Base-by-base conservation (phyloP, 345 rosid species). In the Adansonia digitata region DNA sequence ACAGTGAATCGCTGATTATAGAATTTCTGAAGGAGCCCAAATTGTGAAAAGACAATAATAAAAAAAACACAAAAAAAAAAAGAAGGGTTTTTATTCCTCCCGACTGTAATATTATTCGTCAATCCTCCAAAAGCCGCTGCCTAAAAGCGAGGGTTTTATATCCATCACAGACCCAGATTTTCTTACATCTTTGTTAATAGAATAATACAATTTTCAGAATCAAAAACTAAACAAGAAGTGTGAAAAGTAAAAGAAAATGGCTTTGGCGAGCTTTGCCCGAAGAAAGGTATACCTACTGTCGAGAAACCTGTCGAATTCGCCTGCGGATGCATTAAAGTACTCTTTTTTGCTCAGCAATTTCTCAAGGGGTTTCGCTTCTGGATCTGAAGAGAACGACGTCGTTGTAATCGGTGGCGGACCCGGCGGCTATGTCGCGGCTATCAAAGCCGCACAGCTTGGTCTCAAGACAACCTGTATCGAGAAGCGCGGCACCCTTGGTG, bases 361-460 rank as follows among this genome's bases (percentile, higher is more conserved):
- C 84, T 83, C 92, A 45, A 85, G 97, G 48, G 87, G 97, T 29
- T 93, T 93, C 77, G 89, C 98, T 49, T 85, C 88, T 14, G 98
- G 90, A 85, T 93, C 98, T 75, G 98, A 92, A 5, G 99, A 96
- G 14, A 92, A 90, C 84, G 99, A 96, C 72, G 99, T 96, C 55
- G 97, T 96, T 31, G 80, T 96, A 71, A 83, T 96, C 83, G 98
- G 99, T 45, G 98, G 99, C 6, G 99, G 99, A 7, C 99, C 99
- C 52, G 99, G 99, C 5, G 99, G 99, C 17, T 96, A 96, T 68
- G 99, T 93, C 43, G 99, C 99, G 31, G 99, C 99, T 80, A 96
- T 96, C 78, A 96, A 96, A 81, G 99, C 99, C 9, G 92, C 97
- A 0, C 99, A 96, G 89, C 87, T 93, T 0, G 99, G 99, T 15